Evolutionary conservation across 2,329 filamentous ascomycete species (phyloP), one percentile per base, ranked within the genome.

Genomic region (Curvularia sp.): DNA sequence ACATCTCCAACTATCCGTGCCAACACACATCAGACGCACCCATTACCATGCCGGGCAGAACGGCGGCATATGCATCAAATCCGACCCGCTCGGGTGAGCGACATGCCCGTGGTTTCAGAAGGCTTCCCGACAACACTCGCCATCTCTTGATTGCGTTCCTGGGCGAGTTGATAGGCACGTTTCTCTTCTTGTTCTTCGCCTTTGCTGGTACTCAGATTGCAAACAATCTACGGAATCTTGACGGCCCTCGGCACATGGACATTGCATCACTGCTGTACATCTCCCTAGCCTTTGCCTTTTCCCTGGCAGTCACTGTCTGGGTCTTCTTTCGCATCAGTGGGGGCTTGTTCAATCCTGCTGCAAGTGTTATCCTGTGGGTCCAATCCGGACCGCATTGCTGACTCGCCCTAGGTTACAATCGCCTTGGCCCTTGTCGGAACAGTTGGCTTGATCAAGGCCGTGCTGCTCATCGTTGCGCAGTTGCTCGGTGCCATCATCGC

Each of bases 401-500:
- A 70, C 49, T 43, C 27, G 3, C 3, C 72, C 47, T 76, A 79
- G 71, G 81, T 83, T 25, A 81, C 80, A 0, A 66, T 83, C 21
- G 81, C 78, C n/a, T 71, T 83, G 68, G 77, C 75, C 28, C 64
- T 83, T 48, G 77, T 82, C 50, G 81, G 81, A 49, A 80, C 79
- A 6, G 67, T 83, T n/a, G 70, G 71, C 28, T 82, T 79, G 80
- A 27, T 76, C 36, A 78, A 81, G 43, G 81, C 75, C 13, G 57
- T 60, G 21, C 60, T 82, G 27, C 73, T 82, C 59, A 77, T 82
- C 54, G 57, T 82, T 58, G 67, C 80, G 3, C 81, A 83, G 67
- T 65, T 83, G 1, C 62, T 81, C 15, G 81, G 77, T 36, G 78
- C 73, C 41, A 81, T 83, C 51, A 68, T 78, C 15, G 76, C 81